Conservation (phyloP, 2,329 filamentous ascomycete genomes). For the Fusarium decemcellulare region DNA sequence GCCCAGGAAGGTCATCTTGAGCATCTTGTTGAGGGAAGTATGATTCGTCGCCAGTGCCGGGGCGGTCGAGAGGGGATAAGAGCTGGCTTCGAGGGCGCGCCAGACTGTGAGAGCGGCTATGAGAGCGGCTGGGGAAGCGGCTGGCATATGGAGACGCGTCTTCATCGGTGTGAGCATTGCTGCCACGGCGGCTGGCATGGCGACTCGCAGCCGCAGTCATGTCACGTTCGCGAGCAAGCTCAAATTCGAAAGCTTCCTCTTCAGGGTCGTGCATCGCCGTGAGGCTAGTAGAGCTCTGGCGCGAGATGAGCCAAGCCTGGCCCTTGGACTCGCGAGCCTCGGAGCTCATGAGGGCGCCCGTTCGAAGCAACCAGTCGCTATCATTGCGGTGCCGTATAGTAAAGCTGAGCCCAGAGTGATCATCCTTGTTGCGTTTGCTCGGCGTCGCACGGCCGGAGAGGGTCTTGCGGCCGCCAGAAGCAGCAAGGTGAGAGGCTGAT, state of each 20-base stretch:
- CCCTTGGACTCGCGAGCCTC: conserved; percentile 78
- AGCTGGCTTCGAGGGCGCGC: conserved; percentile 55
- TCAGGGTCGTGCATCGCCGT: conserved; percentile 65
- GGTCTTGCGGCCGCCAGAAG: conserved; percentile 41
- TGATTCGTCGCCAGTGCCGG: conserved; percentile 43
- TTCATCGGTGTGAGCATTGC: conserved; percentile 56
- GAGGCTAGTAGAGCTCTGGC: conserved; percentile 75
- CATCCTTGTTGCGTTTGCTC: conserved; percentile 51
- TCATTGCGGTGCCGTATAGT: conserved; percentile 59
- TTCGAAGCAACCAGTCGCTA: conserved; percentile 76
- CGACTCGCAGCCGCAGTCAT: conserved; percentile 56
- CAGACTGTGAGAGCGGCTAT: conserved; percentile 54
- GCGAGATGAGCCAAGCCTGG: conserved; percentile 77
- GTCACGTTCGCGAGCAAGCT: conserved; percentile 66
- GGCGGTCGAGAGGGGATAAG: conserved; percentile 60
- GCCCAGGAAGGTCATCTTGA: conserved; percentile 62
- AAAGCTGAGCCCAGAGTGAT: conserved; percentile 36
- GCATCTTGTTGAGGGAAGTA: conserved; percentile 41
- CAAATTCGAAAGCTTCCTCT: conserved; percentile 66
- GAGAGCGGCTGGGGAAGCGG: conserved; percentile 62
- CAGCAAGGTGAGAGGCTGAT: conserved; percentile 69
- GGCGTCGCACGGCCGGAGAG: conserved; percentile 53
- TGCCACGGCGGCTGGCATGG: conserved; percentile 63
- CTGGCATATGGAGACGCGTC: conserved; percentile 57
- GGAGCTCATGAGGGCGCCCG: conserved; percentile 73